A percentile compares a stretch with the other conserved stretches of the same genome.
Evolutionary conservation across 2,329 filamentous ascomycete species (phyloP).

Genomic region (Phialophora verrucosa): DNA sequence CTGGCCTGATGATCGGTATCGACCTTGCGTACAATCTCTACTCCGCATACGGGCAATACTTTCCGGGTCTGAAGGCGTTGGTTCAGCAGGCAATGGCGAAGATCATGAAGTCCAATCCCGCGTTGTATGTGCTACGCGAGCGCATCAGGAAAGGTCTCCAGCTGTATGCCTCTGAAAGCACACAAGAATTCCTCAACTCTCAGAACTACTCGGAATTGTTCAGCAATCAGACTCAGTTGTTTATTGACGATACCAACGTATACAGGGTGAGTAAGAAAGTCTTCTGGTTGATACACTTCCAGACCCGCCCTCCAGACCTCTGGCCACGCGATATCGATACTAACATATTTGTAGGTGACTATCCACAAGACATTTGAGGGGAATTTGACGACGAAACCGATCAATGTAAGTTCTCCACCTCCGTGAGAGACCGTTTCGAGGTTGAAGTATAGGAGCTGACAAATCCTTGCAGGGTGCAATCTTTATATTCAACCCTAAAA

Average conservation of each 20-base stretch:
- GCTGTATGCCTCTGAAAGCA: constrained; percentile 96
- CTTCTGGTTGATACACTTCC: not conserved
- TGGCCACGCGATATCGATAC: not conserved
- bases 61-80: constrained; percentile 93
- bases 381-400: constrained; percentile 98
- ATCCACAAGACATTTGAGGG: constrained; percentile 99
- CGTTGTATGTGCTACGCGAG: constrained; percentile 92
- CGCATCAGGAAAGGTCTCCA: constrained; percentile 98
- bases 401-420: constrained; percentile 63
- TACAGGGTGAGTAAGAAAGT: constrained; percentile 74
- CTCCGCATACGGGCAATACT: constrained; percentile 97
- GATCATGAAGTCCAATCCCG: constrained; percentile 99
- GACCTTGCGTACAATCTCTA: constrained; percentile 98
- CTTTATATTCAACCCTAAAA: constrained; percentile 99
- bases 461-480: constrained; percentile 70
- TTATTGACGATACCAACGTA: constrained; percentile 99
- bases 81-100: constrained; percentile 99
- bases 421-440: not conserved
- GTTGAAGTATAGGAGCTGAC: not conserved
- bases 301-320: not conserved
- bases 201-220: constrained; percentile 99
- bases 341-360: constrained; percentile 55
- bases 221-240: constrained; percentile 98
- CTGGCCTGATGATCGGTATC: constrained; percentile 95
- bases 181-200: constrained; percentile 98